phyloP scores from a whole-genome alignment of 1,284 basidiomycete genomes.

The Omphalotus olearius region DNA sequence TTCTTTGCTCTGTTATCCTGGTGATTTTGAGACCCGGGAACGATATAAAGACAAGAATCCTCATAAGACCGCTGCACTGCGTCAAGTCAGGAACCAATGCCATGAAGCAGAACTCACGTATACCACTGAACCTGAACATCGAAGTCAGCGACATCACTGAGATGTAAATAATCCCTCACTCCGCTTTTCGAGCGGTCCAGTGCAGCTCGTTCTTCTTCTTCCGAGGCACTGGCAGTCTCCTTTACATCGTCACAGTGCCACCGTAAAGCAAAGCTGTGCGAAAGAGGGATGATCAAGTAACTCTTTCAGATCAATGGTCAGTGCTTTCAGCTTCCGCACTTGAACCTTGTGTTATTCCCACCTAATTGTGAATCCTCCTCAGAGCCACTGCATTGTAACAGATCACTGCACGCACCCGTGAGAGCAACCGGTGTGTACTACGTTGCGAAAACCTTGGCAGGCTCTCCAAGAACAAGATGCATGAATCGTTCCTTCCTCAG shows the following conservation, averaged over 20 bases:
- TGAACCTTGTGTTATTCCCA: conserved; percentile 27
- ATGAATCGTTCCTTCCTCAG: conserved; percentile 81
- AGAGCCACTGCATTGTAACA: conserved; percentile 59
- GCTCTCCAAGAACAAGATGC: conserved; percentile 67
- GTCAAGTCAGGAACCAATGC: background rate
- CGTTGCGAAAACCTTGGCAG: conserved; percentile 41
- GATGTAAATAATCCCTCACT: conserved; percentile 33
- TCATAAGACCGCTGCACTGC: conserved; percentile 60
- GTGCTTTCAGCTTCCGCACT: background rate
- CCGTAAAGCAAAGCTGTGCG: conserved; percentile 68
- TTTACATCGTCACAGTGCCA: conserved; percentile 84
- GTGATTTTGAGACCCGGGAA: conserved; percentile 66
- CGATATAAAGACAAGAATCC: conserved; percentile 72
- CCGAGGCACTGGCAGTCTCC: conserved; percentile 54
- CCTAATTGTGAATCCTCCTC: conserved; percentile 69
- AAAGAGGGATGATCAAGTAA: conserved; percentile 67
- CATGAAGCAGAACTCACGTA: conserved; percentile 40
- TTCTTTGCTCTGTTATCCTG: conserved; percentile 58
- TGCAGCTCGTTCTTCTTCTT: conserved; percentile 60
- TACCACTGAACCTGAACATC: conserved; percentile 75
- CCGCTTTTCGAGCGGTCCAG: conserved; percentile 65
- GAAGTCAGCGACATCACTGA: conserved; percentile 4
- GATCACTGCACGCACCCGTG: conserved; percentile 39
- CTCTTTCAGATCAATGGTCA: conserved; percentile 40
- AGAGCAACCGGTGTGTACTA: conserved; percentile 69